phyloP scores from a whole-genome alignment of 1,284 basidiomycete genomes.

The Trametes versicolor region DNA sequence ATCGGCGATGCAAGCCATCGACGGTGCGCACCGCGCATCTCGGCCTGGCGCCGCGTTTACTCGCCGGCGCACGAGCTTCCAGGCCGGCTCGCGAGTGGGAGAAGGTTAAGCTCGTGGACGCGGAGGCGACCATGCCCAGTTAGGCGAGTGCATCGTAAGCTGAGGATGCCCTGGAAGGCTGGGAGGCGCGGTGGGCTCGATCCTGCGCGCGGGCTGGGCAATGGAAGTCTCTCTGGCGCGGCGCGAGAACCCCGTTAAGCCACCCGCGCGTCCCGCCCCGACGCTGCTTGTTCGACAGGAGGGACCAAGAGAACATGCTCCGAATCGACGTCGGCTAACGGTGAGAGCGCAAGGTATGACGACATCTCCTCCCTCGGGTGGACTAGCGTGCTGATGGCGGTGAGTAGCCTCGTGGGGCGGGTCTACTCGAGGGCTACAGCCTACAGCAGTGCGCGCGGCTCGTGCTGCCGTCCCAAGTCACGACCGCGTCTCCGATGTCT shows the following conservation, averaged over 20 bases:
- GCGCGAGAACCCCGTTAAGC: slow-evolving; percentile 4
- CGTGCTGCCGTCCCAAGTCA: neutral
- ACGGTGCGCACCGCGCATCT: slow-evolving; percentile 3
- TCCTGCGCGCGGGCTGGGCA: neutral
- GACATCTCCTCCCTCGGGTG: neutral
- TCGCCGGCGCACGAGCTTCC: slow-evolving; percentile 4
- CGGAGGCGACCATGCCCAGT: neutral
- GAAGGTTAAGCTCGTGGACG: neutral
- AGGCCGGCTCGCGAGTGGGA: neutral
- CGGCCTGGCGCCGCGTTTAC: neutral
- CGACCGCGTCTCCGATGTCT: neutral
- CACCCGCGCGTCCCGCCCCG: neutral
- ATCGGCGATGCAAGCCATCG: slow-evolving; percentile 3
- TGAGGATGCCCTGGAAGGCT: neutral
- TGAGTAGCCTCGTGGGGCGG: neutral
- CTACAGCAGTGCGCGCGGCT: neutral
- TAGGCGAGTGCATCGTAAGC: neutral
- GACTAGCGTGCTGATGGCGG: neutral
- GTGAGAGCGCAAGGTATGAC: neutral
- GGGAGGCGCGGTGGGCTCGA: neutral
- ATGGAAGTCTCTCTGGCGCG: slow-evolving; percentile 3
- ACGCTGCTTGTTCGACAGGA: neutral
- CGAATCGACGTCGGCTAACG: neutral
- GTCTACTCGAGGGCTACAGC: neutral
- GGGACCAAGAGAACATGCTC: too few relatives aligned